These are phyloP conservation scores for Prunus armeniaca DNA, from an alignment of 306 rosid genomes.

Conservation along the genomic window DNA sequence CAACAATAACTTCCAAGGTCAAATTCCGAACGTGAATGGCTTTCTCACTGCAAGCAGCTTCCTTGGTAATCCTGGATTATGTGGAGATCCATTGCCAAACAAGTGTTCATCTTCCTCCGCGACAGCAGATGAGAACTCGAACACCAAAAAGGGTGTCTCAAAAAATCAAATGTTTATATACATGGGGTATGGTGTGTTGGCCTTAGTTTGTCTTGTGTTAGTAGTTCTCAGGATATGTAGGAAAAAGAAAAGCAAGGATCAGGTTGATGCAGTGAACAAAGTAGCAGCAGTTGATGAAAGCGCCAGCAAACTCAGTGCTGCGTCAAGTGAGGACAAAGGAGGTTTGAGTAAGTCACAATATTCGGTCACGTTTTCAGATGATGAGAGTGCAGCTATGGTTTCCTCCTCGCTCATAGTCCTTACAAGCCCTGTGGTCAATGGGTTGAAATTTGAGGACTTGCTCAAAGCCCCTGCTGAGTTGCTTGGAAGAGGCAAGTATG, in stretches of 20 bases:
- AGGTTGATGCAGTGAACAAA: slow-evolving; percentile 33
- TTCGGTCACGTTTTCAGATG: slow-evolving; percentile 39
- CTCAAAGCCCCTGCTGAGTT: slow-evolving; percentile 79
- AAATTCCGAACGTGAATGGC: slow-evolving; percentile 39
- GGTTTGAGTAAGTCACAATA: slow-evolving; percentile 44
- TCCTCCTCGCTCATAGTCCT: slow-evolving; percentile 69
- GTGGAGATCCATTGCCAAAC: slow-evolving; percentile 52
- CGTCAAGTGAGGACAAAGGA: slow-evolving; percentile 45
- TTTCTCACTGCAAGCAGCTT: slow-evolving; percentile 44
- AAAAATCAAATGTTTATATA: slow-evolving; percentile 47
- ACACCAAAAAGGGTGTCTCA: slow-evolving; percentile 38
- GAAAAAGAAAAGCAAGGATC: slow-evolving; percentile 38
- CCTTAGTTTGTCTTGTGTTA: slow-evolving; percentile 26
- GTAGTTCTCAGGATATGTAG: slow-evolving; percentile 36
- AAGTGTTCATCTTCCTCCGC: slow-evolving; percentile 28
- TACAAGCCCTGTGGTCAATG: slow-evolving; percentile 43
- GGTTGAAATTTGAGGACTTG: slow-evolving; percentile 66
- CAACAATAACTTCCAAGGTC: slow-evolving; percentile 50
- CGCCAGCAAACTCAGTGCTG: slow-evolving; percentile 18
- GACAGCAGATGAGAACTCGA: slow-evolving; percentile 16
- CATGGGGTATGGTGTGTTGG: slow-evolving; percentile 61
- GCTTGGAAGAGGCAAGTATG: slow-evolving; percentile 77
- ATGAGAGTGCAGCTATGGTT: slow-evolving; percentile 48
- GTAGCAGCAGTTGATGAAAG: slow-evolving; percentile 27
- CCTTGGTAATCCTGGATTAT: slow-evolving; percentile 58